phyloP scores from a whole-genome alignment of 176 grass and related monocot species.

The Luzula sylvatica region DNA sequence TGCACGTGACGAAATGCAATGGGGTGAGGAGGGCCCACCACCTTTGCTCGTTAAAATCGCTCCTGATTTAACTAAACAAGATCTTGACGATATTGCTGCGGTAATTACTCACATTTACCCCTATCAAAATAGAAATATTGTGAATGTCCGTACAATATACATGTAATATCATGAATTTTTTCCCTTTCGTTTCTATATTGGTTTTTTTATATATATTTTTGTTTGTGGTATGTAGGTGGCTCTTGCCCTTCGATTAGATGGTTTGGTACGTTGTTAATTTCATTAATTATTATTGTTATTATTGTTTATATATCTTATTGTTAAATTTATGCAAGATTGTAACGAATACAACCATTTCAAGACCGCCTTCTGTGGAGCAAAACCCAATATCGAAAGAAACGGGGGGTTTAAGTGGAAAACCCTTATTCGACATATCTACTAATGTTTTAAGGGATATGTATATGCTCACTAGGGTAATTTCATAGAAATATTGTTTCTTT shows the following conservation, averaged over 20 bases:
- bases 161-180: slow-evolving; percentile 11
- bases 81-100: slow-evolving; percentile 91
- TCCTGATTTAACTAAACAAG: slow-evolving; percentile 89
- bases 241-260: slow-evolving; percentile 82
- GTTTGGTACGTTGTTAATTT: slow-evolving; percentile 49
- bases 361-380: slow-evolving; percentile 47
- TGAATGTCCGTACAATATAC: too few relatives aligned
- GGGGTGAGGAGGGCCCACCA: slow-evolving; percentile 90
- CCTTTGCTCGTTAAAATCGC: slow-evolving; percentile 92
- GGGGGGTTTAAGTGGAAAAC: slow-evolving; percentile 95
- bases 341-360: slow-evolving; percentile 92
- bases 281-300: not conserved
- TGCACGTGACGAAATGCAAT: slow-evolving; percentile 97
- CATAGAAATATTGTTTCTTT: slow-evolving; percentile 11
- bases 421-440: slow-evolving; percentile 76
- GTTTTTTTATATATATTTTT: slow-evolving; percentile 31
- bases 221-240: slow-evolving; percentile 54
- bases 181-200: slow-evolving; percentile 1
- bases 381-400: slow-evolving; percentile 62
- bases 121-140: too few relatives aligned
- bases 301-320: slow-evolving; percentile 5
- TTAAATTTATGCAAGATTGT: slow-evolving; percentile 50
- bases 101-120: too few relatives aligned
- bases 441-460: slow-evolving; percentile 86
- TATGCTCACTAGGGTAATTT: slow-evolving; percentile 63